phyloP scores from a whole-genome alignment of 2,329 filamentous ascomycete species.

The Aquanectria penicillioides region DNA sequence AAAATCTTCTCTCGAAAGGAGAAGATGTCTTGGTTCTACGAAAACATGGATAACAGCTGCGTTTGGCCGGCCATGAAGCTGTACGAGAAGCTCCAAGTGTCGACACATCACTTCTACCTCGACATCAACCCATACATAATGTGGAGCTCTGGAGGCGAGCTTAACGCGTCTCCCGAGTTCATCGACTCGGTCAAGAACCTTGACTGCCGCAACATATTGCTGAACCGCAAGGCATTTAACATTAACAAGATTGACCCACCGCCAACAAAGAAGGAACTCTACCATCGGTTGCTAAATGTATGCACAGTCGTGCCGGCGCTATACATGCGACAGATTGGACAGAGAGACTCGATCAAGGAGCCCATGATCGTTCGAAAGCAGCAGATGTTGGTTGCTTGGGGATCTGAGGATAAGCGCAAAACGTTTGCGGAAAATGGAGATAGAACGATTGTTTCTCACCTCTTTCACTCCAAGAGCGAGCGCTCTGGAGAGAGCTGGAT shows the following conservation, averaged over 20 bases:
- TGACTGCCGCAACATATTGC: constrained; percentile 49
- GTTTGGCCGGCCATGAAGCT: constrained; percentile 49
- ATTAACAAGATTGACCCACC: constrained; percentile 45
- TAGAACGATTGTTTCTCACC: constrained; percentile 42
- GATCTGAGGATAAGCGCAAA: constrained; percentile 44
- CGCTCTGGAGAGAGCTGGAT: constrained; percentile 25
- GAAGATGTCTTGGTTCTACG: constrained; percentile 33
- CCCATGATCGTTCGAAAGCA: constrained; percentile 50
- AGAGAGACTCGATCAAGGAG: constrained; percentile 46
- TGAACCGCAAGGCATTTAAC: constrained; percentile 49
- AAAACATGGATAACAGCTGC: constrained; percentile 40
- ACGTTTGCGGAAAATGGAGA: constrained; percentile 42
- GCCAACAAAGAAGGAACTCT: constrained; percentile 45
- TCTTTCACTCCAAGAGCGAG: constrained; percentile 40
- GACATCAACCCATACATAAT: constrained; percentile 45
- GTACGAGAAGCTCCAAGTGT: constrained; percentile 51
- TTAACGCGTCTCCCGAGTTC: constrained; percentile 45
- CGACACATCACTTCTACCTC: constrained; percentile 51
- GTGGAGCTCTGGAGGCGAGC: constrained; percentile 34
- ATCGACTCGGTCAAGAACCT: constrained; percentile 44
- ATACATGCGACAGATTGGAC: constrained; percentile 49
- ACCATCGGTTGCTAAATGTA: constrained; percentile 45
- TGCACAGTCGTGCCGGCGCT: constrained; percentile 49
- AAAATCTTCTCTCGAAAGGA: constrained; percentile 42
- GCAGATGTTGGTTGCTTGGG: constrained; percentile 52